Evolutionary conservation across 768 basidiomycete genomes (phyloP).

Genomic region (Tricholomella constricta): DNA sequence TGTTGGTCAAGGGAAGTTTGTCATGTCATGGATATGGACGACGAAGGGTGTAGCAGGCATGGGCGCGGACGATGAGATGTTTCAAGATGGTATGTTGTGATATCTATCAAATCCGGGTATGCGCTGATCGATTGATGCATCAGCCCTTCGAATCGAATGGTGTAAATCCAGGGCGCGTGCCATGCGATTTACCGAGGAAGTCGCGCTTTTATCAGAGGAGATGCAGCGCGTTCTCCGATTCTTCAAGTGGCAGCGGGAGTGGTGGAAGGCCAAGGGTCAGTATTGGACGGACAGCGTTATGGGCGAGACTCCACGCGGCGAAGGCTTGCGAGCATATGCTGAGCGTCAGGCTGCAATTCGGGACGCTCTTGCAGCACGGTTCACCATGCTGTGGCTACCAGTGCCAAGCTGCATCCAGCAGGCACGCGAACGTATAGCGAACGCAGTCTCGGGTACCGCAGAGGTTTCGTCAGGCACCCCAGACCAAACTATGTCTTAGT

Average conservation of each 20-base stretch:
- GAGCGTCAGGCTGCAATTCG: neutral
- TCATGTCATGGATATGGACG: constrained; percentile 16
- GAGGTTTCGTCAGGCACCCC: too few relatives aligned
- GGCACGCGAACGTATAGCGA: neutral
- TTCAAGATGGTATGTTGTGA: neutral
- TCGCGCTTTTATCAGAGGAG: constrained; percentile 24
- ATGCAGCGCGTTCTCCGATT: constrained; percentile 20
- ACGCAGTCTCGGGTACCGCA: neutral
- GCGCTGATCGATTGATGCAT: neutral
- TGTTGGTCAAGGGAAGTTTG: constrained; percentile 3
- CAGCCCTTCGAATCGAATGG: constrained; percentile 25
- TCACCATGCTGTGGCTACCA: neutral
- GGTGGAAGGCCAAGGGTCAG: constrained; percentile 16
- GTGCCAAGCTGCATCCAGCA: neutral
- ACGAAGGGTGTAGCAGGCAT: constrained; percentile 1
- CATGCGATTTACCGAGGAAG: constrained; percentile 23
- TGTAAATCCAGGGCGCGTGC: constrained; percentile 21
- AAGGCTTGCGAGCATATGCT: neutral
- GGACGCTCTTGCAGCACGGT: neutral
- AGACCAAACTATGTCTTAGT: too few relatives aligned
- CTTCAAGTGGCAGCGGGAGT: constrained; percentile 15
- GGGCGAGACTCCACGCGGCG: neutral
- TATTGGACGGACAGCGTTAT: neutral
- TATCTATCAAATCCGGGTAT: neutral
- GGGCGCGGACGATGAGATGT: neutral